These are phyloP conservation scores for Salix suchowensis DNA, from an alignment of 345 rosid genomes.

Conservation along the genomic window DNA sequence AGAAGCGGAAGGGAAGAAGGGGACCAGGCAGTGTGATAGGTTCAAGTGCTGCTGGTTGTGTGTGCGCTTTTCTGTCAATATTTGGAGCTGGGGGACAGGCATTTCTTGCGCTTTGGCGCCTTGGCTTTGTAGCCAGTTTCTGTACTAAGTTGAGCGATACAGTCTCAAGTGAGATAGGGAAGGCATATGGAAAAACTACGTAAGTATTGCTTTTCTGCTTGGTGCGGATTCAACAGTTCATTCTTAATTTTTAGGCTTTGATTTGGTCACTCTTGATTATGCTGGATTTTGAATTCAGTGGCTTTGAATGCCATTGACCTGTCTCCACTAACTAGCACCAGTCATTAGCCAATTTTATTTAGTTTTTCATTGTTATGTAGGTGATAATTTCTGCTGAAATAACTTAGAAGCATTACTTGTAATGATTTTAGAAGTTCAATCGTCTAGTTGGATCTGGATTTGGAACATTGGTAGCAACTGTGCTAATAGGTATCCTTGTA, in stretches of 20 bases:
- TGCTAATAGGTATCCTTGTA: not conserved
- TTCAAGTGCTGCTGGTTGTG: constrained; percentile 95
- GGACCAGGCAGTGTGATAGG: constrained; percentile 98
- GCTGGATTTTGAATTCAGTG: not conserved
- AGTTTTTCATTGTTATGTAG: not conserved
- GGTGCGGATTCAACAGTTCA: not conserved
- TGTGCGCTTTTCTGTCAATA: constrained; percentile 73
- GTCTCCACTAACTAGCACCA: not conserved
- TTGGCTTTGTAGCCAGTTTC: constrained; percentile 92
- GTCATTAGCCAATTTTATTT: not conserved
- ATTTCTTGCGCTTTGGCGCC: constrained; percentile 56
- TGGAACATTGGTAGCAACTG: not conserved
- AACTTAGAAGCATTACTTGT: too few relatives aligned
- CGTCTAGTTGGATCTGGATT: not conserved
- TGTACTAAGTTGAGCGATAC: constrained; percentile 97
- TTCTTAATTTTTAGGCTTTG: not conserved
- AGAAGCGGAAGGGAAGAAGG: constrained; percentile 90
- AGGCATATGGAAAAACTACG: constrained; percentile 96
- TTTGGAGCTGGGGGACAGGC: constrained; percentile 59
- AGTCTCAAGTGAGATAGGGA: constrained; percentile 91
- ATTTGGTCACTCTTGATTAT: not conserved
- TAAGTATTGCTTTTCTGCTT: constrained; percentile 35
- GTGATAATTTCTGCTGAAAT: not conserved
- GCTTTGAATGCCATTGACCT: not conserved
- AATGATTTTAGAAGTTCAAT: not conserved